Conservation (phyloP, 2,329 filamentous ascomycete genomes). For the Cladophialophora exuberans region DNA sequence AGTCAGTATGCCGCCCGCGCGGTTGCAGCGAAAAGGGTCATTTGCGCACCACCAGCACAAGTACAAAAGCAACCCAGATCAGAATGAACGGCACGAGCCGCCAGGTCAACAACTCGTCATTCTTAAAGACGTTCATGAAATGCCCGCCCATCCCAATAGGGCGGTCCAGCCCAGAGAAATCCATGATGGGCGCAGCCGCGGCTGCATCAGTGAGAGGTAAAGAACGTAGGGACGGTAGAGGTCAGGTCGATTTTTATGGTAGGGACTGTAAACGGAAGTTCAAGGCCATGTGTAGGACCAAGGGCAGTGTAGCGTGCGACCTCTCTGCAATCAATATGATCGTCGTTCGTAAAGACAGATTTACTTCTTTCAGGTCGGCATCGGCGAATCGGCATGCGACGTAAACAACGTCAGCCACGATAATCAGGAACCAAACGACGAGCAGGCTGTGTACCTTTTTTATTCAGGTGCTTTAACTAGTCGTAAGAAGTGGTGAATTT, state of each 20-base stretch:
- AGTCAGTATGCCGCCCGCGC: conserved; percentile 6
- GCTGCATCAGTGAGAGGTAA: not conserved
- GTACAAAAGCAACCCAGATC: conserved; percentile 29
- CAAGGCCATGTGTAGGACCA: conserved; percentile 5
- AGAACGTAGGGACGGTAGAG: not conserved
- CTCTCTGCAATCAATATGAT: not conserved
- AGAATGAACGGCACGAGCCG: conserved; percentile 31
- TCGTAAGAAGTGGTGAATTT: not conserved
- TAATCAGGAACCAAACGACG: too few species aligned
- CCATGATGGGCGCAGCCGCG: conserved; percentile 1
- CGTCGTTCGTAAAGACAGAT: conserved; percentile 7
- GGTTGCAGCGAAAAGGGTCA: conserved; percentile 11
- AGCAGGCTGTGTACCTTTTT: too few species aligned
- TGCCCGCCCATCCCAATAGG: conserved; percentile 30
- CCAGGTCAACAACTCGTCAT: conserved; percentile 22
- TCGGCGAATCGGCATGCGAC: conserved; percentile 8
- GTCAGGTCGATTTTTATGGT: not conserved
- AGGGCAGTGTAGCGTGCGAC: conserved; percentile 2
- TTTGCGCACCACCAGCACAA: conserved; percentile 25
- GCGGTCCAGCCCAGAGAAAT: conserved; percentile 1
- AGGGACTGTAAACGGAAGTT: not conserved
- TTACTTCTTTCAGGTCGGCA: not conserved
- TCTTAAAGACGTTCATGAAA: conserved; percentile 23
- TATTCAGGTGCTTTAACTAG: too few species aligned
- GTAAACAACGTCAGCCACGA: too few species aligned